These are phyloP conservation scores for Colletotrichum shisoi DNA, from an alignment of 2,329 filamentous ascomycete species.

Conservation along the genomic window DNA sequence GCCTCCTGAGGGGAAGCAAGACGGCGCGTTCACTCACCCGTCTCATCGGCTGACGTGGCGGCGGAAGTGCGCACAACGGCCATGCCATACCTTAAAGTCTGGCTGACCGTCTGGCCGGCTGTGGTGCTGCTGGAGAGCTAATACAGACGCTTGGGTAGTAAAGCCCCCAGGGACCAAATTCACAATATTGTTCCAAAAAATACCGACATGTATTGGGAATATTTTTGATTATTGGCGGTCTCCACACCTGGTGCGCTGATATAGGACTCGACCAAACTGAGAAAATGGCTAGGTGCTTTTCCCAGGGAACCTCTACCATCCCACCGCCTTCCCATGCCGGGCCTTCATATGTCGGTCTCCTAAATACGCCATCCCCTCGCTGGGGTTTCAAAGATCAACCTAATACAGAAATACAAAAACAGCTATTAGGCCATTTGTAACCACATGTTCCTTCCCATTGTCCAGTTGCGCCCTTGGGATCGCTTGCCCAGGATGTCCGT, in stretches of 20 bases:
- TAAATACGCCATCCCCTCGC: slow-evolving; percentile 34
- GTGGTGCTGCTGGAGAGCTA: neutral
- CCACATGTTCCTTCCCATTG: neutral
- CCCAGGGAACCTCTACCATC: slow-evolving; percentile 4
- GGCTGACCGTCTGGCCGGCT: neutral
- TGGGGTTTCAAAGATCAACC: slow-evolving; percentile 11
- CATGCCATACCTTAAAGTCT: neutral
- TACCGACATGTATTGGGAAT: neutral
- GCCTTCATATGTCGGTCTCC: slow-evolving; percentile 30
- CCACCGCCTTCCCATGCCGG: slow-evolving; percentile 19
- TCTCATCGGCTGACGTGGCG: slow-evolving; percentile 23
- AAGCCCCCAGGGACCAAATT: neutral
- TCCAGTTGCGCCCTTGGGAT: neutral
- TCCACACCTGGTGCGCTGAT: neutral
- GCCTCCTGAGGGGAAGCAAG: slow-evolving; percentile 1
- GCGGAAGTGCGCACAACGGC: slow-evolving; percentile 4
- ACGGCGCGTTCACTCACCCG: slow-evolving; percentile 2
- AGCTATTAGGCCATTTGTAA: neutral
- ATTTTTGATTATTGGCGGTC: slow-evolving; percentile 9
- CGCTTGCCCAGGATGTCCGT: neutral
- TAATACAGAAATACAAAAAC: neutral
- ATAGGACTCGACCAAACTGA: neutral
- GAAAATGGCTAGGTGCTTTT: neutral
- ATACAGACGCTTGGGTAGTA: neutral
- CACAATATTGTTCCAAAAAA: neutral